Evolutionary conservation across 352 stramenopile genomes (phyloP), one percentile per base, ranked within the genome.

Genomic region (Blastocystis hominis): DNA sequence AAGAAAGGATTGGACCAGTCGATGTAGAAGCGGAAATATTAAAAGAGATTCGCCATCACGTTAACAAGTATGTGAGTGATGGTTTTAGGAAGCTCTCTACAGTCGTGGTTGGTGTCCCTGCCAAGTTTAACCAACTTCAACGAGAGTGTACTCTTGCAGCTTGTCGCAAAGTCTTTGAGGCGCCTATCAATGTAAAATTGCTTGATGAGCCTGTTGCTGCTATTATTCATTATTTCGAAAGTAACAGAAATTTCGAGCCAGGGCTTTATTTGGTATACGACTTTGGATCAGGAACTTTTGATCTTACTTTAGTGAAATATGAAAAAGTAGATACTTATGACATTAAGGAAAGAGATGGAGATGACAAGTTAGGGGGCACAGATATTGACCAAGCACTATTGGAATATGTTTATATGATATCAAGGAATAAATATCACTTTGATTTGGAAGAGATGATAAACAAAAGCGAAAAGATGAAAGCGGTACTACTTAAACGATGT

Each of bases 321-420:
- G 24, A 38, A 13, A 9, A 84, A 34, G 34, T 30, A 30, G 24
- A 54, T n/a, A 75, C 20, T 6, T 84, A 70, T 30, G 91, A 93
- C n/a, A 91, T 96, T 7, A 88, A 89, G 42, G 92, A 92, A 0
- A 96, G 93, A 9, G 91, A 89, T 44, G 93, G 93, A 46, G 92
- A 96, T 88, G 95, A 92, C 13, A 92, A 96, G 89, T 89, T 96
- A 50, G 93, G 93, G 77, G 93, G 93, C 86, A 91, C 96, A 88
- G 93, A 93, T 89, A 92, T 93, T 68, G 90, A 93, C 88, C 24
- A 75, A 0, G 36, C 40, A 7, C 36, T 55, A 3, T 10, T 53
- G 24, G 66, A 76, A 10, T 54, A 76, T 7, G 36, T 76, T 40
- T 30, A 36, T 68, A 0, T 20, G 17, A 10, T 68, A 24, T 40